Conservation (phyloP, 495 filamentous ascomycete species). For the Trichoderma reesei region DNA sequence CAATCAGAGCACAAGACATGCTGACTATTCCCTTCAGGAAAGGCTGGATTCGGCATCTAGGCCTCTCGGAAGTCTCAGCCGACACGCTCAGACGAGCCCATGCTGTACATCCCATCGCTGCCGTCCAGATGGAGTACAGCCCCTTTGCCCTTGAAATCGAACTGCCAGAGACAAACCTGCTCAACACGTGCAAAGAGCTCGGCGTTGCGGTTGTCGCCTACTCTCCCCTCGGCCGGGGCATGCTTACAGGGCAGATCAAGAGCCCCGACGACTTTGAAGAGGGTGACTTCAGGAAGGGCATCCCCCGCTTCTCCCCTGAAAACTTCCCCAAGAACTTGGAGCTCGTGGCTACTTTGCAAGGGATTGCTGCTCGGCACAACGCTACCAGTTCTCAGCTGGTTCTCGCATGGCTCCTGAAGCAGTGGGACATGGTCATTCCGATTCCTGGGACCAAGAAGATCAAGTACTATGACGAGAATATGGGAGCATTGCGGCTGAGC, state of each 20-base stretch:
- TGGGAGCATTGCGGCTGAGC: slow-evolving; percentile 32
- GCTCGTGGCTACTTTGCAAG: slow-evolving; percentile 37
- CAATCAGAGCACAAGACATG: not conserved
- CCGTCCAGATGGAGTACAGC: slow-evolving; percentile 40
- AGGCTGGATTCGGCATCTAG: slow-evolving; percentile 43
- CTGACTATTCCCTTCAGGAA: slow-evolving; percentile 13
- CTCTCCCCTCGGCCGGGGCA: slow-evolving; percentile 38
- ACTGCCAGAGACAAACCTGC: slow-evolving; percentile 22
- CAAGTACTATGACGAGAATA: slow-evolving; percentile 49
- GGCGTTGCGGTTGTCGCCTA: slow-evolving; percentile 38
- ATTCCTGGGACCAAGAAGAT: slow-evolving; percentile 50
- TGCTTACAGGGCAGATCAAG: slow-evolving; percentile 31
- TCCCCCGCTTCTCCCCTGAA: slow-evolving; percentile 38
- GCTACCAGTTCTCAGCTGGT: slow-evolving; percentile 39
- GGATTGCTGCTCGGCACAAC: slow-evolving; percentile 37
- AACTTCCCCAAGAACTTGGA: slow-evolving; percentile 47
- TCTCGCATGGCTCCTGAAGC: slow-evolving; percentile 47
- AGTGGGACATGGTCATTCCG: slow-evolving; percentile 45
- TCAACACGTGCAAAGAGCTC: slow-evolving; percentile 36
- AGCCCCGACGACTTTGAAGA: slow-evolving; percentile 29
- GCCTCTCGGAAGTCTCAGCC: slow-evolving; percentile 33
- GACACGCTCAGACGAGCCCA: slow-evolving; percentile 29
- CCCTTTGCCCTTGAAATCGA: slow-evolving; percentile 39
- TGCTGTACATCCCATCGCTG: slow-evolving; percentile 27
- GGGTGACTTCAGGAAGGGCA: slow-evolving; percentile 27